phyloP scores from a whole-genome alignment of 768 basidiomycete genomes.

The Mycena crocata region DNA sequence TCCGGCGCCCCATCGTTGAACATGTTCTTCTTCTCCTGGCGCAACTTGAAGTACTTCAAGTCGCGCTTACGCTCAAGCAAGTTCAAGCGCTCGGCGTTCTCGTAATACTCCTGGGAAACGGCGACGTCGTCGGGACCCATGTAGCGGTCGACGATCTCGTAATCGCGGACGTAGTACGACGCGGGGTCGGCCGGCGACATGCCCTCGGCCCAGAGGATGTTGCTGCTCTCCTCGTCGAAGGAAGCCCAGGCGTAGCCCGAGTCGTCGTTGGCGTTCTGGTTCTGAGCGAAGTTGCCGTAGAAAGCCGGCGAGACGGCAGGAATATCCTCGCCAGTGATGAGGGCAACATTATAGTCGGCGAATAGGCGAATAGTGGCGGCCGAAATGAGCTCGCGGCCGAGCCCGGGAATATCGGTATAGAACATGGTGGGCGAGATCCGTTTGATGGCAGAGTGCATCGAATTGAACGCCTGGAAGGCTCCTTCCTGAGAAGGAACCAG shows the following conservation, averaged over 20 bases:
- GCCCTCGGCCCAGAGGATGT: neutral
- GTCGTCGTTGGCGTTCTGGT: neutral
- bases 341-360: neutral
- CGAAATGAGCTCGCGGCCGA: neutral
- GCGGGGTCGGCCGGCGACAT: neutral
- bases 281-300: neutral
- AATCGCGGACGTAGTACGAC: neutral
- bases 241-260: neutral
- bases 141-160: neutral
- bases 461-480: neutral
- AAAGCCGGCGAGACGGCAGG: neutral
- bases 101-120: neutral
- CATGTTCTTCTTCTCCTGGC: neutral
- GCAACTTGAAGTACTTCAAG: neutral
- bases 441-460: neutral
- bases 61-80: neutral
- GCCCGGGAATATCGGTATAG: neutral
- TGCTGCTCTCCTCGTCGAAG: neutral
- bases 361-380: neutral
- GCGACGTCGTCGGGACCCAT: neutral
- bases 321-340: neutral
- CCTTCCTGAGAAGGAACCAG: neutral
- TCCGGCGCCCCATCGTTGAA: neutral
- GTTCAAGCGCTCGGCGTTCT: neutral
- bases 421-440: neutral